Evolutionary conservation across 2,329 filamentous ascomycete genomes (phyloP).

Genomic region (Aureobasidium sp.): DNA sequence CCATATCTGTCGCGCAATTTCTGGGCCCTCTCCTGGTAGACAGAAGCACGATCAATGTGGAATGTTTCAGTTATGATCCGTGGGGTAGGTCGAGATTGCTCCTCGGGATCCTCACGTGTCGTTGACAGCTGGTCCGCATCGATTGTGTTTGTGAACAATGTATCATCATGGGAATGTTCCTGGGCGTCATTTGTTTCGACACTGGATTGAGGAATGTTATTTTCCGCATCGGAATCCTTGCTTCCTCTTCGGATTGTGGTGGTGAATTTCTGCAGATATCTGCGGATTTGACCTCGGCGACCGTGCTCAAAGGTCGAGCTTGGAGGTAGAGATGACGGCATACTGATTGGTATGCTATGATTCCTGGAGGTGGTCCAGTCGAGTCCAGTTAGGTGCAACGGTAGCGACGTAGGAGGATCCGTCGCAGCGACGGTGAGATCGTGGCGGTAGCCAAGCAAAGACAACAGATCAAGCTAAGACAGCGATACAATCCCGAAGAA

Average conservation of each 20-base stretch:
- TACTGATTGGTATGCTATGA: neutral
- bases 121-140: neutral
- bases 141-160: slow-evolving; percentile 7
- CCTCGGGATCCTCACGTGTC: neutral
- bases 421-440: neutral
- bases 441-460: neutral
- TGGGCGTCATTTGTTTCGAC: neutral
- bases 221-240: neutral
- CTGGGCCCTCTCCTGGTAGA: neutral
- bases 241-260: slow-evolving; percentile 12
- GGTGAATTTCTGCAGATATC: slow-evolving; percentile 7
- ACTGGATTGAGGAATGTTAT: slow-evolving; percentile 5
- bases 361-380: neutral
- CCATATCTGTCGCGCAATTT: slow-evolving; percentile 7
- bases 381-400: neutral
- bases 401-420: neutral
- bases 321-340: neutral
- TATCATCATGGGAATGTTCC: slow-evolving; percentile 11
- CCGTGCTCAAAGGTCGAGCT: neutral
- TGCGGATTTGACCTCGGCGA: slow-evolving; percentile 1
- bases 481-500: neutral
- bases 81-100: slow-evolving; percentile 4
- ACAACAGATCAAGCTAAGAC: neutral
- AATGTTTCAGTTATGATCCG: slow-evolving; percentile 4
- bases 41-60: slow-evolving; percentile 8